Base-by-base conservation (phyloP, 2,329 filamentous ascomycete genomes). In the Penicillium sp. region DNA sequence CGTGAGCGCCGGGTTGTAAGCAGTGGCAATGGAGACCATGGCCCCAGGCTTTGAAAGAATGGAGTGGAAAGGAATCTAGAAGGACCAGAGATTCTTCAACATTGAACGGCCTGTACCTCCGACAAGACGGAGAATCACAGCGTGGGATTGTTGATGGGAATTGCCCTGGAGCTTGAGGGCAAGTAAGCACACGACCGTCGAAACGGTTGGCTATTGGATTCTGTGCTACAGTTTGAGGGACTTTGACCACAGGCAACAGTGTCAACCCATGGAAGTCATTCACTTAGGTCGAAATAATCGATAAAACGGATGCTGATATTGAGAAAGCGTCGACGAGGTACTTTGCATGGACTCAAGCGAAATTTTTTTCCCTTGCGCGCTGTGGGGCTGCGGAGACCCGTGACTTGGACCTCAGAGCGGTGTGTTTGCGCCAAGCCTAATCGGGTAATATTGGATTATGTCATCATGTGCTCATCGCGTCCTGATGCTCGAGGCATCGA, bases 1-100 rank as follows among this genome's bases (percentile, higher is more conserved):
- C 47, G 62, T 61, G 52, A 63, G 60, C 49, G 61, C 63, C 62
- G 61, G 47, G 60, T 57, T 64, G 57, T 53, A 61, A 38, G 63
- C 51, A 42, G 67, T 64, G 58, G 64, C 62, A 56, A 72, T 57
- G 51, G 68, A 65, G 46, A 70, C 68, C 70, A 72, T 72, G 60
- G 56, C 65, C 63, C 65, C 63, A 56, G 53, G 42, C 26, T 42
- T 34, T 39, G 41, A 23, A 24, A 42, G 15, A 34, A 34, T 13
- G 43, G 43, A 23, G 43, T 33, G 29, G 23, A 42, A 49, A 28
- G 9, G 24, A 38, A 46, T 53, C 45, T 54, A 52, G 31, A 42
- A 34, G 49, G 41, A 49, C 42, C 15, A 51, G 29, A 45, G 39
- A 50, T 15, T 53, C 50, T 33, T 53, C 51, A 54, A 63, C 64